Conservation (phyloP, 345 rosid genomes). For the Excoecaria agallocha region DNA sequence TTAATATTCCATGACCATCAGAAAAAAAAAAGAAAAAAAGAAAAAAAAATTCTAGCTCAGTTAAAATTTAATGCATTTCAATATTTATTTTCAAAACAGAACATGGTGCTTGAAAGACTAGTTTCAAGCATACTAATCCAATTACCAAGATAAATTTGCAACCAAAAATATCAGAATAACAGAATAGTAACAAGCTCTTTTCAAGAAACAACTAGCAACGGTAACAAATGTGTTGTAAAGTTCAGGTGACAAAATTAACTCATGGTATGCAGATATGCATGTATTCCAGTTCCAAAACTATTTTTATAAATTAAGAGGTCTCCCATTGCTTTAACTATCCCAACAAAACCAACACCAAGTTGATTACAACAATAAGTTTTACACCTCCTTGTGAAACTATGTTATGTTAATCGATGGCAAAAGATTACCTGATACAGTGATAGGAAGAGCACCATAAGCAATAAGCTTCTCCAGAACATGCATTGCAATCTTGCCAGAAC, state of each 20-base stretch:
- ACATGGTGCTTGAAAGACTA: no score
- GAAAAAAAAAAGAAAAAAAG: no score
- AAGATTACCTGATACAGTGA: conserved; percentile 77
- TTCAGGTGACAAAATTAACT: not conserved
- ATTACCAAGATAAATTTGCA: no score
- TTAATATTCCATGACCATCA: not conserved
- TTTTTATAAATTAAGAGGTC: not conserved
- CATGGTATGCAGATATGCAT: not conserved
- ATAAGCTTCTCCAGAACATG: conserved; percentile 97
- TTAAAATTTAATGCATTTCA: no score
- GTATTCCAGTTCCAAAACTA: not conserved
- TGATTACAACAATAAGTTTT: not conserved
- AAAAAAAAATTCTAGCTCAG: no score
- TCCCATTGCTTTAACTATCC: not conserved
- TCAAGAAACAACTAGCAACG: no score
- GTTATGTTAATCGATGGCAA: not conserved
- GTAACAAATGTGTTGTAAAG: not conserved
- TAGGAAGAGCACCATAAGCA: conserved; percentile 91
- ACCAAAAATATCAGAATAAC: no score
- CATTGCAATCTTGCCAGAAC: conserved; percentile 98
- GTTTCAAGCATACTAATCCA: no score
- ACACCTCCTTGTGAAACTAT: not conserved
- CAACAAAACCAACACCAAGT: not conserved
- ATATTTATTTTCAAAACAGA: no score
- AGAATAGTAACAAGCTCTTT: no score